Conservation (phyloP, 129 eudicot species). For the sunflower (Helianthus annuus) region HanXRQr2.0-SUNRISE NC_035436.2:65765927-65766426, state of each 20-base stretch:
- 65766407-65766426: too few relatives aligned
- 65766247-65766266: too few relatives aligned
- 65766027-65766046: not conserved
- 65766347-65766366: too few relatives aligned
- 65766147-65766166: not conserved
- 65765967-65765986: slow-evolving; percentile 19
- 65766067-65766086: slow-evolving; percentile 7
- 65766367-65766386: too few relatives aligned
- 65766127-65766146: too few relatives aligned
- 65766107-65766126: not conserved
- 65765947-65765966: slow-evolving; percentile 36
- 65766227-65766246: too few relatives aligned
- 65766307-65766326: too few relatives aligned
- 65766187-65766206: not conserved
- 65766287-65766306: too few relatives aligned
- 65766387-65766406: too few relatives aligned
- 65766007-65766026: not conserved
- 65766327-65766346: too few relatives aligned
- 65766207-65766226: too few relatives aligned
- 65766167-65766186: not conserved
- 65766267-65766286: too few relatives aligned
- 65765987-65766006: slow-evolving; percentile 7
- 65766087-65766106: not conserved
- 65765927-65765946: slow-evolving; percentile 21
- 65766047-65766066: not conserved